Percentiles rank a stretch among this genome's conserved stretches.
Conservation (phyloP, 257 asterid genomes). For the Fraxinus anomala region DNA sequence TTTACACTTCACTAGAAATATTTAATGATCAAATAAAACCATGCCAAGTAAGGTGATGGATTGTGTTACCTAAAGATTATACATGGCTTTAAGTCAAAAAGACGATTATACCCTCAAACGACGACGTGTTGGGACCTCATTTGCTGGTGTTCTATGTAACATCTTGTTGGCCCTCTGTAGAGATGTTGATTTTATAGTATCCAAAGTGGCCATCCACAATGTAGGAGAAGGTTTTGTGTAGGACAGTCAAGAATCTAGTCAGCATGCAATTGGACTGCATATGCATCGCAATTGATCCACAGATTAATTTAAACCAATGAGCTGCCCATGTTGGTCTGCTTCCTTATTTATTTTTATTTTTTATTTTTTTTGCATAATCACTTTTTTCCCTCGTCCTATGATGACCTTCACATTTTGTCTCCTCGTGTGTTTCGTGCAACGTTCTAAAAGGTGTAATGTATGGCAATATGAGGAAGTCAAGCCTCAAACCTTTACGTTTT, state of each 20-base stretch:
- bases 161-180: not conserved
- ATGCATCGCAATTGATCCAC: not conserved
- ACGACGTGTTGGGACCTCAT: not conserved
- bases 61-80: conserved; percentile 41
- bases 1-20: not conserved
- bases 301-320: conserved; percentile 49
- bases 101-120: conserved; percentile 20
- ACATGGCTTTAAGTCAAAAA: conserved; percentile 31
- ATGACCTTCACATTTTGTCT: not conserved
- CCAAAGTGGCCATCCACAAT: not conserved
- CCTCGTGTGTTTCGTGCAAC: not conserved
- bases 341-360: not conserved
- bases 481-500: too few species aligned
- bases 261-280: conserved; percentile 30
- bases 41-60: not conserved
- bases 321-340: conserved; percentile 34
- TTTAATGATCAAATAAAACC: not conserved
- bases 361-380: not conserved
- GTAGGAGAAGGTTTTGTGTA: conserved; percentile 22
- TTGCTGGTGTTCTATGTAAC: conserved; percentile 9
- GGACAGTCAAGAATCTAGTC: conserved; percentile 38
- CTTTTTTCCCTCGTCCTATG: not conserved
- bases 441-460: too few species aligned
- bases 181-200: not conserved
- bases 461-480: too few species aligned